Evolutionary conservation across 306 rosid genomes (phyloP).

Genomic region (Styphnolobium japonicum): DNA sequence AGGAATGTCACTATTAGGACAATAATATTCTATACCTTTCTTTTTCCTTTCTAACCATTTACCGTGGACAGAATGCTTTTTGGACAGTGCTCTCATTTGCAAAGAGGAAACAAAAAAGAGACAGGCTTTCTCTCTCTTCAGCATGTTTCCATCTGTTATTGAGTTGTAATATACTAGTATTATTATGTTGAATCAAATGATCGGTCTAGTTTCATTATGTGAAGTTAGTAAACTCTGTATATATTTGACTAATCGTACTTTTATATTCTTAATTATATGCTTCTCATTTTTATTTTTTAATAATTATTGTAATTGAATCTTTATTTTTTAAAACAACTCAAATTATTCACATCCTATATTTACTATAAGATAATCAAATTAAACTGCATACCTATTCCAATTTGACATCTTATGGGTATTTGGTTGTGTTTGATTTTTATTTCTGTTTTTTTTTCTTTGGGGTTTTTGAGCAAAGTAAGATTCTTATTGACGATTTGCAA

Average conservation of each 20-base stretch:
- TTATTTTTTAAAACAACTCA: neutral
- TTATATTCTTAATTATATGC: neutral
- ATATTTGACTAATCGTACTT: neutral
- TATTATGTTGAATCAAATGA: conserved; percentile 17
- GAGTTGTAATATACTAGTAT: conserved; percentile 29
- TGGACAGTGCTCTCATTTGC: conserved; percentile 31
- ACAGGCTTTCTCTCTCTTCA: conserved; percentile 34
- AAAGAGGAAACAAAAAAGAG: conserved; percentile 26
- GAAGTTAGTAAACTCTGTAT: neutral
- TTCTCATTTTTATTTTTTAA: neutral
- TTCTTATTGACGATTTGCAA: conserved; percentile 1
- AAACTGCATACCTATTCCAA: neutral
- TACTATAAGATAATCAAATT: neutral
- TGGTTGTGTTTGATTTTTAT: neutral
- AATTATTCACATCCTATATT: neutral
- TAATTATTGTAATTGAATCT: neutral
- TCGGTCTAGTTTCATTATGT: conserved; percentile 2
- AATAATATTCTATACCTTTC: conserved; percentile 29
- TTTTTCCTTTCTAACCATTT: conserved; percentile 20
- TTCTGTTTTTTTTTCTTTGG: neutral
- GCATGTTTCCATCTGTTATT: conserved; percentile 28
- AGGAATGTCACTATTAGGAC: conserved; percentile 27
- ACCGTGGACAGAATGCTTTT: conserved; percentile 31
- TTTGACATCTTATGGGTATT: neutral
- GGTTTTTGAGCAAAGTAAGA: conserved; percentile 18